phyloP scores from a whole-genome alignment of 768 basidiomycete genomes.

The Kwoniella sp. region DNA sequence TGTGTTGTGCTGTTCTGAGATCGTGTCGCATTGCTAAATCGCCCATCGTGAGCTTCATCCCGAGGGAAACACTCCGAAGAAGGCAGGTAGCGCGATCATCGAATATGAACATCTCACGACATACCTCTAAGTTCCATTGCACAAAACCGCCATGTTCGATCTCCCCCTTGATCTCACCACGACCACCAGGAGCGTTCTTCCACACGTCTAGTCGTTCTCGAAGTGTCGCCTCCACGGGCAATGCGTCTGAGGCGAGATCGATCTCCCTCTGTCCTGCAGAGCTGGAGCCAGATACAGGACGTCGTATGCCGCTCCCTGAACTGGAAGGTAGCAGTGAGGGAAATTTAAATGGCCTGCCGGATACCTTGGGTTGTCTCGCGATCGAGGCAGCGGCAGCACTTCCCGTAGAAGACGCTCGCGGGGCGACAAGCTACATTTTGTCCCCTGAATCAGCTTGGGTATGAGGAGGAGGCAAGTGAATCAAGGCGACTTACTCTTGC shows the following conservation, averaged over 20 bases:
- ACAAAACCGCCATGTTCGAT: slow-evolving; percentile 55
- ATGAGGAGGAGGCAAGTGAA: neutral
- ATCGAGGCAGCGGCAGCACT: neutral
- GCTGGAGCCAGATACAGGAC: neutral
- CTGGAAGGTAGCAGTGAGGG: slow-evolving; percentile 8
- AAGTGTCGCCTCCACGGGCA: slow-evolving; percentile 55
- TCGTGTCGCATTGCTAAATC: slow-evolving; percentile 39
- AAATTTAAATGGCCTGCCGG: slow-evolving; percentile 7
- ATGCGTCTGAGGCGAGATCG: slow-evolving; percentile 46
- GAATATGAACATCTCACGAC: slow-evolving; percentile 11
- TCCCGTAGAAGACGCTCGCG: neutral
- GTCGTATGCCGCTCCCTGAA: neutral
- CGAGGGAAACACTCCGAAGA: no score
- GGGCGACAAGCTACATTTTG: neutral
- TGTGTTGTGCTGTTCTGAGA: slow-evolving; percentile 51
- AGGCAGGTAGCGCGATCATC: neutral
- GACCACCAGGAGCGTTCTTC: slow-evolving; percentile 55
- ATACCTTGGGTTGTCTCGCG: slow-evolving; percentile 2
- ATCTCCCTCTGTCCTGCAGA: slow-evolving; percentile 20
- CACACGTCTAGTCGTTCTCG: slow-evolving; percentile 54
- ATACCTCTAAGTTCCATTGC: slow-evolving; percentile 54
- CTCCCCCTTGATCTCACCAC: slow-evolving; percentile 49
- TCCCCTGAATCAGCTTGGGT: neutral
- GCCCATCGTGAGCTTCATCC: neutral
- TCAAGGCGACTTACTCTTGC: slow-evolving; percentile 1